Evolutionary conservation across 2,329 filamentous ascomycete genomes (phyloP).

Genomic region (Pleoardoris graminearum): DNA sequence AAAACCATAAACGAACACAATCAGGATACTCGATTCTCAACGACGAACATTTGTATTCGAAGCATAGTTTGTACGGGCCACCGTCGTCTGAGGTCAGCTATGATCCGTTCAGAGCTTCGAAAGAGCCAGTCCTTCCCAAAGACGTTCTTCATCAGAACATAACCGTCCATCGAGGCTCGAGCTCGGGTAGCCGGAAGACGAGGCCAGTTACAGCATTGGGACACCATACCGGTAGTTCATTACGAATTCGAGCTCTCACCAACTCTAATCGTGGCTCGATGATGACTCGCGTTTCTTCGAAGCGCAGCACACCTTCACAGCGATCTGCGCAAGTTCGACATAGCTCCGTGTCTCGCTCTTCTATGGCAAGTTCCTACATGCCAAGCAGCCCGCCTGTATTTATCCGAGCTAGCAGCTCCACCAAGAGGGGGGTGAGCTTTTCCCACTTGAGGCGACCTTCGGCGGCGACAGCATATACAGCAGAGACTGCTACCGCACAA

Average conservation of each 20-base stretch:
- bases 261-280: conserved; percentile 39
- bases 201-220: conserved; percentile 43
- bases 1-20: conserved; percentile 50
- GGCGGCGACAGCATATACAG: conserved; percentile 46
- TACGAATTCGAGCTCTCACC: conserved; percentile 48
- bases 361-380: conserved; percentile 52
- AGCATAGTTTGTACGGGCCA: conserved; percentile 56
- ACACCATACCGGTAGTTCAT: conserved; percentile 48
- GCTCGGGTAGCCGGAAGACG: conserved; percentile 37
- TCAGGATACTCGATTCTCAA: conserved; percentile 62
- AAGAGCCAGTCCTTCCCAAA: conserved; percentile 52
- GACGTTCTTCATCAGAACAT: conserved; percentile 68
- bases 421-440: conserved; percentile 68
- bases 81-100: conserved; percentile 66
- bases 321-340: conserved; percentile 26
- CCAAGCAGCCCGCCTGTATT: conserved; percentile 54
- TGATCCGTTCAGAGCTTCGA: conserved; percentile 79
- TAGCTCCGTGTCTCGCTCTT: conserved; percentile 44
- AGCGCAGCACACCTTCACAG: conserved; percentile 35
- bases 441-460: conserved; percentile 56
- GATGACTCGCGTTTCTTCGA: conserved; percentile 38
- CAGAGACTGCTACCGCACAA: conserved; percentile 29
- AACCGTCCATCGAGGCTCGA: conserved; percentile 63
- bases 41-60: conserved; percentile 55
- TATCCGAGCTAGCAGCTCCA: conserved; percentile 54